Evolutionary conservation across 805 yeast genomes (phyloP).

Genomic region (Wickerhamiella musiphila): DNA sequence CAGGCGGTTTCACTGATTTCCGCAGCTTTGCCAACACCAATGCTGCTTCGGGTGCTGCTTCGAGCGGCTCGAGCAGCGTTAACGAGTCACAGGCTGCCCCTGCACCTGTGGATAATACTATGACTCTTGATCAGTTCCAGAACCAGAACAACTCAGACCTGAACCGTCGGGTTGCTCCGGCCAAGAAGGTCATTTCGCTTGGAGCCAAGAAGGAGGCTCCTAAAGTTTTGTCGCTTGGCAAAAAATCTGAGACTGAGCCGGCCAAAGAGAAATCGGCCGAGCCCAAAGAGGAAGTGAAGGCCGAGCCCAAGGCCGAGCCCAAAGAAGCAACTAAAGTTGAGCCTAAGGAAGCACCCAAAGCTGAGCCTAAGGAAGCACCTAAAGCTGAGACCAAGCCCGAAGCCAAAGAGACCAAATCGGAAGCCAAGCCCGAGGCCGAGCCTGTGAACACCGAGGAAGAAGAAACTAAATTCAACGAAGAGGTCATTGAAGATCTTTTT

Average conservation of each 20-base stretch:
- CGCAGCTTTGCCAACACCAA: conserved; percentile 9
- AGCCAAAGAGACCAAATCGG: not conserved
- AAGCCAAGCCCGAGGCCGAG: conserved; percentile 11
- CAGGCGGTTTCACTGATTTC: conserved; percentile 14
- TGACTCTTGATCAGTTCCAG: conserved; percentile 16
- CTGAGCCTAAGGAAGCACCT: not conserved
- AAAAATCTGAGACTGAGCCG: not conserved
- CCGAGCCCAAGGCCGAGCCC: conserved; percentile 3
- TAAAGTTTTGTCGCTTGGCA: conserved; percentile 4
- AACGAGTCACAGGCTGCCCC: conserved; percentile 1
- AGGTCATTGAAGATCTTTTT: conserved; percentile 77
- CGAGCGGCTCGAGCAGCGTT: too few relatives aligned
- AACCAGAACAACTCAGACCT: conserved; percentile 11
- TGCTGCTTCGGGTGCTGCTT: conserved; percentile 3
- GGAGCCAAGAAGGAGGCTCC: conserved; percentile 5
- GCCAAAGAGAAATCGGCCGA: conserved; percentile 1
- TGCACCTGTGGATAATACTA: conserved; percentile 6
- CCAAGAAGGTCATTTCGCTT: conserved; percentile 14
- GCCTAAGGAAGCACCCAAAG: conserved; percentile 1
- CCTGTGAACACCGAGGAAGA: conserved; percentile 17
- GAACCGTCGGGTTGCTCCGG: conserved; percentile 12
- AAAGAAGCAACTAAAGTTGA: conserved; percentile 3
- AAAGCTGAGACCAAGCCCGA: conserved; percentile 2
- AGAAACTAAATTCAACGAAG: conserved; percentile 41
- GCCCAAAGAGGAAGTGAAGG: conserved; percentile 6